Evolutionary conservation across 208 protist species (phyloP).

Genomic region (Hexamita inflata): DNA sequence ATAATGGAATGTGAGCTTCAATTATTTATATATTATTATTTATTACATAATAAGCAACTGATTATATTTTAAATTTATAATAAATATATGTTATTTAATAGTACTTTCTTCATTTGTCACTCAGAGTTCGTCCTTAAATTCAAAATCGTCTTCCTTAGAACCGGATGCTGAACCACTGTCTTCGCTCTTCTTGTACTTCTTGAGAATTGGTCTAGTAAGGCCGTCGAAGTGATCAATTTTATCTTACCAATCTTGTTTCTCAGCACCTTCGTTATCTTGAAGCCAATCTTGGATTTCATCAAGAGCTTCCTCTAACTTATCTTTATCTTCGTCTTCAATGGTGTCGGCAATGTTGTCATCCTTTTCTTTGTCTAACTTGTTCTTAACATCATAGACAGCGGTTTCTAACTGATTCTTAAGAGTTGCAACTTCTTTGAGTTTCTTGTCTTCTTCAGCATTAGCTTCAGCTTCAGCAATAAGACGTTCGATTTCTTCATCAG

Average conservation of each 20-base stretch:
- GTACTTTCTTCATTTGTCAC: no score
- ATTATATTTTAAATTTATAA: no score
- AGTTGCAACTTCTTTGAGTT: constrained; percentile 25
- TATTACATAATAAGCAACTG: no score
- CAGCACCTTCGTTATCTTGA: constrained; percentile 22
- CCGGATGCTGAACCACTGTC: no score
- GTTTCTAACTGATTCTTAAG: constrained; percentile 34
- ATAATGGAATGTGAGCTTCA: no score
- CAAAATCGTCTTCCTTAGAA: no score
- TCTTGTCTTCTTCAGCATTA: constrained; percentile 29
- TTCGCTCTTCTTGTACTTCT: no score
- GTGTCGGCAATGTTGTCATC: constrained; percentile 23
- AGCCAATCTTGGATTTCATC: constrained; percentile 37
- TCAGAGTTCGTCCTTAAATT: no score
- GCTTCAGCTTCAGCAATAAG: constrained; percentile 34
- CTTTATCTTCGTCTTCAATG: constrained; percentile 24
- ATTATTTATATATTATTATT: no score
- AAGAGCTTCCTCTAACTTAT: constrained; percentile 12
- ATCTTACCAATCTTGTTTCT: constrained; percentile 16
- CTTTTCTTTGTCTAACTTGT: constrained; percentile 15
- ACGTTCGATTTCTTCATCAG: constrained; percentile 39
- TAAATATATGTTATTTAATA: no score
- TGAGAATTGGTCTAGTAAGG: not conserved
- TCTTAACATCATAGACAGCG: constrained; percentile 14
- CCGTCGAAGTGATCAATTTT: not conserved